phyloP scores from a whole-genome alignment of 768 basidiomycete species.

The Mycena vulgaris region DNA sequence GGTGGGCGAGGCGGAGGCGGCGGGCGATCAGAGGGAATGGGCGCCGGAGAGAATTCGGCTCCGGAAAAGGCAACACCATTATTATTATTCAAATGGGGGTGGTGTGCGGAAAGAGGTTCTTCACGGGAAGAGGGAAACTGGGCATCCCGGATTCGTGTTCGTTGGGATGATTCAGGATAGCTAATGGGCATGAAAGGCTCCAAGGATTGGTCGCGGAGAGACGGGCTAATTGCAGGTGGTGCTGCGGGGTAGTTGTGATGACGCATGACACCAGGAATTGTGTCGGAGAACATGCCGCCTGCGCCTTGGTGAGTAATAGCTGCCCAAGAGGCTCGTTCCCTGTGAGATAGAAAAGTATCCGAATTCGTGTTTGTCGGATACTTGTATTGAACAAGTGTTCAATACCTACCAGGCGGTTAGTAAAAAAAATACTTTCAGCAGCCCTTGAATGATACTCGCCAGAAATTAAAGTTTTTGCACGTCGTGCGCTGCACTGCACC shows the following conservation, averaged over 20 bases:
- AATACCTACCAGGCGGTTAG: not conserved
- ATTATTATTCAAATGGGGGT: not conserved
- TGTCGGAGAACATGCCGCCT: not conserved
- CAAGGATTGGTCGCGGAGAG: not conserved
- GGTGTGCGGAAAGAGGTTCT: not conserved
- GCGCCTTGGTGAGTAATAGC: too few species aligned
- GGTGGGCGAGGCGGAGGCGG: constrained; percentile 17
- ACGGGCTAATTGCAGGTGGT: not conserved
- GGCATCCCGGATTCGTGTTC: constrained; percentile 10
- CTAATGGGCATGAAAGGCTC: not conserved
- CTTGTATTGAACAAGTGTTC: not conserved
- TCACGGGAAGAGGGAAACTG: not conserved
- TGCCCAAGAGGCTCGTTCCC: too few species aligned
- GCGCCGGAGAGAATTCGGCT: constrained; percentile 2
- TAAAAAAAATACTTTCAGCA: not conserved
- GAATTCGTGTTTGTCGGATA: not conserved
- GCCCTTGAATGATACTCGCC: not conserved
- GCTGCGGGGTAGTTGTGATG: constrained; percentile 1
- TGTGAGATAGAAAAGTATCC: not conserved
- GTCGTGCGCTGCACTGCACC: not conserved
- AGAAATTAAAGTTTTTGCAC: not conserved
- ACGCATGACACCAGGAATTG: not conserved
- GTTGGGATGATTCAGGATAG: constrained; percentile 26
- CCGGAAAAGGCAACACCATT: not conserved
- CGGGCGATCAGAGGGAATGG: constrained; percentile 16